Percentiles rank a stretch among this genome's conserved stretches.
Evolutionary conservation across 2,329 filamentous ascomycete genomes (phyloP).

Genomic region (Penicillium frequentans): DNA sequence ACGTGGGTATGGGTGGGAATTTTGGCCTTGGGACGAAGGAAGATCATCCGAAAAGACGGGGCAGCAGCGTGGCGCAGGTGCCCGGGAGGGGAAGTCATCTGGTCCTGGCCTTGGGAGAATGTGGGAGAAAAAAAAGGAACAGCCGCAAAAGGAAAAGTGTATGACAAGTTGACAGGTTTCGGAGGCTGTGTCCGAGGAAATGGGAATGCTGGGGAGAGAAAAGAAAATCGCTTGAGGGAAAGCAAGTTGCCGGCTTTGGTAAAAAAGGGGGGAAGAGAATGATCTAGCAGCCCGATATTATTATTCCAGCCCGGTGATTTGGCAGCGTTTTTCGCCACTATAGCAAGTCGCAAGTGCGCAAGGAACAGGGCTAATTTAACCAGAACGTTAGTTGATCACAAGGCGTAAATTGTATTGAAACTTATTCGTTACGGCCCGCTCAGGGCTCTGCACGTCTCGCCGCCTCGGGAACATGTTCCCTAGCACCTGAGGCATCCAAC

Average conservation of each 20-base stretch:
- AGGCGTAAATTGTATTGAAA: conserved; percentile 15
- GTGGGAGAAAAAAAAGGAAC: neutral
- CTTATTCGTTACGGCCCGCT: conserved; percentile 12
- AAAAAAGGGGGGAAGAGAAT: conserved; percentile 11
- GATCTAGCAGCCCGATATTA: conserved; percentile 13
- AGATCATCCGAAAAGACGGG: conserved; percentile 17
- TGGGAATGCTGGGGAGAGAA: neutral
- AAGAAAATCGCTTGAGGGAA: neutral
- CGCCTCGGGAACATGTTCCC: neutral
- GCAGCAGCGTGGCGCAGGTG: conserved; percentile 15
- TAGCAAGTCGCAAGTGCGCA: conserved; percentile 14
- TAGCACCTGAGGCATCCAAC: neutral
- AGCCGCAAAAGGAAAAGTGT: neutral
- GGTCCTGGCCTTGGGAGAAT: neutral
- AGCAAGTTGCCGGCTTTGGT: neutral
- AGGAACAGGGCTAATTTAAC: conserved; percentile 19
- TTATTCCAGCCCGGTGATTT: conserved; percentile 17
- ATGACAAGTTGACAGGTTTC: neutral
- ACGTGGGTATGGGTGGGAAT: conserved; percentile 8
- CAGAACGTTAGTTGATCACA: conserved; percentile 17
- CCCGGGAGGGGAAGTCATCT: conserved; percentile 9
- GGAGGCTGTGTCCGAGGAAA: neutral
- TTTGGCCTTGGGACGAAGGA: conserved; percentile 14
- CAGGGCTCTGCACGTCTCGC: neutral
- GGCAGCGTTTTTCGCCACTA: conserved; percentile 21